Percentiles rank a stretch among this genome's conserved stretches.
These are phyloP conservation scores for Lepraria neglecta DNA, from an alignment of 495 filamentous ascomycete genomes.

Conservation along the genomic window DNA sequence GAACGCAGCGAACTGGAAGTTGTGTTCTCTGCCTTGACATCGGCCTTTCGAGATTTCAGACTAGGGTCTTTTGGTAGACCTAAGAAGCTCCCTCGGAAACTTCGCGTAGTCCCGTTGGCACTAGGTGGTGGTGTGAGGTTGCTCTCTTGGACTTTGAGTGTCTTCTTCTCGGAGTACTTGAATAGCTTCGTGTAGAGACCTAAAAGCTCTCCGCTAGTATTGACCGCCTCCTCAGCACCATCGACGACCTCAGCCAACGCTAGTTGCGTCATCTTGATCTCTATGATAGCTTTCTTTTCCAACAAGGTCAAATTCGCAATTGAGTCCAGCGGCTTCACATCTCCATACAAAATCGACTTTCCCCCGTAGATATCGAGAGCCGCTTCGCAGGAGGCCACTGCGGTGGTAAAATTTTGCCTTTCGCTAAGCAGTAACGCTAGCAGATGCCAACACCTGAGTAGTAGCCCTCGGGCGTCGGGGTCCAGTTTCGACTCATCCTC, in stretches of 20 bases:
- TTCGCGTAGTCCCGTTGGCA: constrained; percentile 64
- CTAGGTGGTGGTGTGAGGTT: constrained; percentile 51
- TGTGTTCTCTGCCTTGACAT: constrained; percentile 10
- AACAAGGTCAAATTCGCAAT: constrained; percentile 61
- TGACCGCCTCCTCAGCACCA: constrained; percentile 74
- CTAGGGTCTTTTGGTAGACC: constrained; percentile 44
- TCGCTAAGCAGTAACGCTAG: constrained; percentile 80
- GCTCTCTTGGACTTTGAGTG: constrained; percentile 19
- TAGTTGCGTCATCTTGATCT: constrained; percentile 91
- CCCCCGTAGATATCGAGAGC: constrained; percentile 79
- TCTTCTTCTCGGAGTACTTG: constrained; percentile 44
- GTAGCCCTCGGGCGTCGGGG: constrained; percentile 3
- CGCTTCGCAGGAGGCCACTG: constrained; percentile 73
- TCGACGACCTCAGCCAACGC: constrained; percentile 75
- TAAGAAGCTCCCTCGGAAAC: constrained; percentile 69
- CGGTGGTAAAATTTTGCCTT: constrained; percentile 74
- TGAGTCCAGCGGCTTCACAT: constrained; percentile 27
- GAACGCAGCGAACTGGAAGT: constrained; percentile 18
- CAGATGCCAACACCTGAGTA: constrained; percentile 64
- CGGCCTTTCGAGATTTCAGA: constrained; percentile 28
- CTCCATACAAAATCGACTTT: constrained; percentile 20
- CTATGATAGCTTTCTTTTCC: constrained; percentile 75
- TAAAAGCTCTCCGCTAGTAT: constrained; percentile 73
- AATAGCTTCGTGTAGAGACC: constrained; percentile 76
- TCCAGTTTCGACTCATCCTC: not conserved